Base-by-base conservation (phyloP, 1,139 yeast genomes). In the Pichia sp. region DNA sequence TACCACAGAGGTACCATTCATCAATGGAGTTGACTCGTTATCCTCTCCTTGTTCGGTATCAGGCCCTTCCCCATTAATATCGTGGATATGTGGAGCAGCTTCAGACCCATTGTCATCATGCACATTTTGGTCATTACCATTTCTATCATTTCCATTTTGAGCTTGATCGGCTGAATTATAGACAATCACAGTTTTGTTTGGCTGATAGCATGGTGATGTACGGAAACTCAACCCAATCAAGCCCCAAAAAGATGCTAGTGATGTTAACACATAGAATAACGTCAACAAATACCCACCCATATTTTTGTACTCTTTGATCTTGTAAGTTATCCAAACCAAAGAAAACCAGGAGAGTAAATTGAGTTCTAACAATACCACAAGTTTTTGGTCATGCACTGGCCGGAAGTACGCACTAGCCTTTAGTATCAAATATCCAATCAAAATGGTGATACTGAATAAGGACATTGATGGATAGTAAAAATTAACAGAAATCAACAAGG, bases 321-420 rank as follows among this genome's bases (percentile, higher is more conserved):
- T 67, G 26, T 45, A 54, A 7, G 87, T 83, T 8, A 75, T 69
- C 47, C 78, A 73, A 1, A 84, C 64, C 54, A 86, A 72, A 0
- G 72, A 61, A 0, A 75, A 54, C 96, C 96, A 89, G 56, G 79
- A 72, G 1, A 80, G 54, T 30, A 78, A 67, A 23, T 84, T 77
- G 11, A 81, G 68, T 67, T 86, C 85, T 36, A 87, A 64, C n/a
- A 86, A 73, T 1, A 81, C 75, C 45, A 86, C 74, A 57, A 88
- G 76, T 67, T 89, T 90, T 63, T 87, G 90, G 66, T 84, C 95
- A 62, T 84, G 87, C 36, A 83, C 80, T 8, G 87, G 84, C 61
- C 79, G 77, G 47, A 78, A 64, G 56, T 75, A 72, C 51, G 77
- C 75, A 57, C 81, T 76, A 15, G 79, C 60, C 34, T 85, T 82